phyloP scores from a whole-genome alignment of 2,329 filamentous ascomycete species.

The Raffaelea arxii region DNA sequence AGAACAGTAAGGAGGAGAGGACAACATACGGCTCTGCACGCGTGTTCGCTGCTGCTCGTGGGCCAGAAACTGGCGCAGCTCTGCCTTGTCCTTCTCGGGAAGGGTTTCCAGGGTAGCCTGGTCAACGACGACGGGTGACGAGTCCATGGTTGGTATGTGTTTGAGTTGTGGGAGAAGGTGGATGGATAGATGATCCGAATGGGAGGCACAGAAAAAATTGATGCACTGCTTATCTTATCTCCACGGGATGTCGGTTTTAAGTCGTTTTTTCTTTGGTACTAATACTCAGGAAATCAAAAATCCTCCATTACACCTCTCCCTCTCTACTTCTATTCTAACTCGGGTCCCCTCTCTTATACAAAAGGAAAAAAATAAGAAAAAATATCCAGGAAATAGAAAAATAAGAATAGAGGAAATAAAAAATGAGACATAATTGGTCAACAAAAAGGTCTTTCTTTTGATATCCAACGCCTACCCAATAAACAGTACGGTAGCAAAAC shows the following conservation, averaged over 20 bases:
- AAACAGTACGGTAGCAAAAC: not conserved
- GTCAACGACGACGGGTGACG: conserved; percentile 22
- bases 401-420: not conserved
- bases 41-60: conserved; percentile 81
- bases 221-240: conserved; percentile 12
- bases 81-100: conserved; percentile 71
- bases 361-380: not conserved
- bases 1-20: conserved; percentile 10
- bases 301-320: not conserved
- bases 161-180: not conserved
- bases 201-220: conserved; percentile 8
- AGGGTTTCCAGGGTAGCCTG: conserved; percentile 63
- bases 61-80: conserved; percentile 76
- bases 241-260: conserved; percentile 4
- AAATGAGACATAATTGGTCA: not conserved
- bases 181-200: not conserved
- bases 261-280: not conserved
- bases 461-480: not conserved
- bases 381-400: not conserved
- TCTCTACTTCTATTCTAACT: no score
- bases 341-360: not conserved
- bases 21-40: conserved; percentile 47
- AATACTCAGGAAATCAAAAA: not conserved
- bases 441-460: not conserved
- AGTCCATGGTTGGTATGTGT: conserved; percentile 2